Base-by-base conservation (phyloP, 2,329 filamentous ascomycete genomes). In the Pyrenophora teres region DNA sequence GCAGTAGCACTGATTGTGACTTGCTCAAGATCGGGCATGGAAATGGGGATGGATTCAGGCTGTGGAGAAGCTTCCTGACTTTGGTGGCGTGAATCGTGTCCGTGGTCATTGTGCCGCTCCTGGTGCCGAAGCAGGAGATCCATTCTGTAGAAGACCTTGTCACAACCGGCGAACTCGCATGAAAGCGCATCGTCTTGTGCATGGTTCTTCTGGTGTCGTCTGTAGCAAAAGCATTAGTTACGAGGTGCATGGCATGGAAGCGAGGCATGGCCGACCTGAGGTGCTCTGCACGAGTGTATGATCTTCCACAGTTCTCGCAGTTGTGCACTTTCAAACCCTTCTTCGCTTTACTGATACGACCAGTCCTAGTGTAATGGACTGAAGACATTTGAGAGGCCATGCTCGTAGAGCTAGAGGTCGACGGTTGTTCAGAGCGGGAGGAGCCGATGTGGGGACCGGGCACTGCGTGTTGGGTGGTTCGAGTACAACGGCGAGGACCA, bases 151-250 rank as follows among this genome's bases (percentile, higher is more conserved):
- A 79, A 80, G 1, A 70, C 68, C 48, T 76, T 76, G 13, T 69
- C 72, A 61, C 77, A 80, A 21, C 68, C 67, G 15, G 71, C 61
- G 25, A 71, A 68, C 25, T 76, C 70, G 61, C 77, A 80, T 5
- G 68, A 60, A 32, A 76, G 69, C 6, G 70, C 66, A 46, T 72
- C 73, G 44, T 74, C 73, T 31, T 74, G 72, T 30, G 72, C 72
- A 56, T 80, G 77, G 49, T 79, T 79, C 47, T 76, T 75, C 55
- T 78, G 74, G 56, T 79, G 77, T 51, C 77, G 74, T 58, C 77
- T 78, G 46, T 13, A 39, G 13, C 15, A 16, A 6, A 6, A 9
- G 46, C 38, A 32, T 64, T 52, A 59, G 52, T 38, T 44, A 15
- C 15, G 15, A 15, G 15, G 31, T n/a, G 32, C 7, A 13, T 10